Conservation (phyloP, 257 asterid species). For the Euphrasia confusa region DNA sequence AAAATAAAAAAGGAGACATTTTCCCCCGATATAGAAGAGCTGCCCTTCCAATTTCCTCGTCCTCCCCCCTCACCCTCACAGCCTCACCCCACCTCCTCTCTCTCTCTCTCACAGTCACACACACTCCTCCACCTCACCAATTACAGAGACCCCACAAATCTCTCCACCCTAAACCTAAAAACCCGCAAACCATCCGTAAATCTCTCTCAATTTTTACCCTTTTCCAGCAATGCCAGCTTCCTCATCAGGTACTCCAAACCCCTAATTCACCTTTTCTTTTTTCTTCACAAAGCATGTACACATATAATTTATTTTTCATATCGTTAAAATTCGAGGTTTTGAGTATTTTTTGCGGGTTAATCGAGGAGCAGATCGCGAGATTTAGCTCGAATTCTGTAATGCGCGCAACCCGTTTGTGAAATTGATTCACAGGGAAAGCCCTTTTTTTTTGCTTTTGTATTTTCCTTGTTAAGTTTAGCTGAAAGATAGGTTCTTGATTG, state of each 20-base stretch:
- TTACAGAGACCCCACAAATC: conserved; percentile 46
- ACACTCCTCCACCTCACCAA: conserved; percentile 26
- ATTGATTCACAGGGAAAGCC: not conserved
- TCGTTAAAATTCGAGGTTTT: not conserved
- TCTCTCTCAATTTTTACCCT: conserved; percentile 15
- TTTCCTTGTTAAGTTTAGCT: not conserved
- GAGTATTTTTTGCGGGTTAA: not conserved
- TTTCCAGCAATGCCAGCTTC: conserved; percentile 63
- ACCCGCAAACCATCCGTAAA: conserved; percentile 26
- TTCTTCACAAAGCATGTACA: not conserved
- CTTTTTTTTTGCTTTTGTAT: not conserved
- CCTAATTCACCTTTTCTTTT: conserved; percentile 15
- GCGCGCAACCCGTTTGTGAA: not conserved
- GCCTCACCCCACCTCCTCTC: not conserved
- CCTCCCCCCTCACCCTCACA: not conserved
- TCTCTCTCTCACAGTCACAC: conserved; percentile 12
- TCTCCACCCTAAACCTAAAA: conserved; percentile 26
- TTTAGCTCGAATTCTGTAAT: not conserved
- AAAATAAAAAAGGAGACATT: conserved; percentile 1
- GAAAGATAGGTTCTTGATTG: not conserved
- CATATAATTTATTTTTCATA: not conserved
- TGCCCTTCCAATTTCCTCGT: conserved; percentile 15
- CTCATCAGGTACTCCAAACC: conserved; percentile 30
- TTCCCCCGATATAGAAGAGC: conserved; percentile 17
- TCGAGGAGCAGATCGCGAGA: not conserved